phyloP scores from a whole-genome alignment of 129 eudicot genomes.

The Flaveria bidentis region DNA sequence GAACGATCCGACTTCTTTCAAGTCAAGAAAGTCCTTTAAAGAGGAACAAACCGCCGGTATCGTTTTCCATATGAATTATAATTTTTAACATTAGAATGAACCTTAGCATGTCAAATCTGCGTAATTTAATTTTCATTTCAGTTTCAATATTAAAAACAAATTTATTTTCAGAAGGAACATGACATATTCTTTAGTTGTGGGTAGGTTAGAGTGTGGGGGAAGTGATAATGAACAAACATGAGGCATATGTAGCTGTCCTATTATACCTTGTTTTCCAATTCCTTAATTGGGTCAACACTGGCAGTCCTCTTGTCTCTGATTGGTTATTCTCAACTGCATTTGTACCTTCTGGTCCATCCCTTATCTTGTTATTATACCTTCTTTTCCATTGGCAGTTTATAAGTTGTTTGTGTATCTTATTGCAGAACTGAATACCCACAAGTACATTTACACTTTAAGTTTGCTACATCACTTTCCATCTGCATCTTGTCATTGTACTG shows the following conservation, averaged over 20 bases:
- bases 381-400: constrained; percentile 28
- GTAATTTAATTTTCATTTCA: neutral
- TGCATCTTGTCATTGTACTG: constrained; percentile 32
- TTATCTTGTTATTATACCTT: constrained; percentile 33
- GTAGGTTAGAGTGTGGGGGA: constrained; percentile 31
- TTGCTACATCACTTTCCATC: constrained; percentile 35
- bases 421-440: constrained; percentile 32
- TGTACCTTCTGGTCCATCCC: constrained; percentile 41
- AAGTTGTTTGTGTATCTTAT: constrained; percentile 30
- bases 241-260: constrained; percentile 1
- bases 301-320: constrained; percentile 32
- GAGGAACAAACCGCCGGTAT: neutral
- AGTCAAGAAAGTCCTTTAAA: constrained; percentile 78
- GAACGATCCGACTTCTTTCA: constrained; percentile 61
- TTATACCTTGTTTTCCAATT: constrained; percentile 13
- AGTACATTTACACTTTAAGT: constrained; percentile 34
- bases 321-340: constrained; percentile 26
- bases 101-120: neutral
- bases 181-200: constrained; percentile 8
- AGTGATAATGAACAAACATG: constrained; percentile 35
- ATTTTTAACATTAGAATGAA: constrained; percentile 13
- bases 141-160: neutral
- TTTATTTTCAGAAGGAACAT: constrained; percentile 13
- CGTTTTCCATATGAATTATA: constrained; percentile 12
- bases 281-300: constrained; percentile 26